Evolutionary conservation across 495 filamentous ascomycete genomes (phyloP).

Genomic region (Penicillium crystallinum): DNA sequence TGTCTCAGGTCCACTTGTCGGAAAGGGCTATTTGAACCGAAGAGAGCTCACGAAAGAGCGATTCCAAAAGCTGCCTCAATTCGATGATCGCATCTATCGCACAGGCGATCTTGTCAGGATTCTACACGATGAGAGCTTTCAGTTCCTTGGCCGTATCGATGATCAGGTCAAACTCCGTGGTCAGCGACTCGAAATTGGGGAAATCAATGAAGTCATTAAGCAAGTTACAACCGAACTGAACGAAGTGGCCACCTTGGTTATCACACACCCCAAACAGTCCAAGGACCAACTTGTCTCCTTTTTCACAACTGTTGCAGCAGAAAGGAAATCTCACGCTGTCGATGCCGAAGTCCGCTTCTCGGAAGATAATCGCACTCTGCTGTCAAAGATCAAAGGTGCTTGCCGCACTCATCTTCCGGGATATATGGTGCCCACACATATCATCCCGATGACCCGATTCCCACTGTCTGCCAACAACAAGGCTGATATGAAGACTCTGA

Average conservation of each 20-base stretch:
- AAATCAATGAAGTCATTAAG: conserved; percentile 57
- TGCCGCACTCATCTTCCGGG: conserved; percentile 42
- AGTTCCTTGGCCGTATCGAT: conserved; percentile 70
- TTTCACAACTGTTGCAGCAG: conserved; percentile 11
- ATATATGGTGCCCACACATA: conserved; percentile 52
- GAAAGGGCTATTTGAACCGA: conserved; percentile 79
- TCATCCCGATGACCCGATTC: conserved; percentile 40
- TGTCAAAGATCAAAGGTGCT: conserved; percentile 27
- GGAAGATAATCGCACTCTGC: conserved; percentile 5
- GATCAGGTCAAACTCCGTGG: conserved; percentile 78
- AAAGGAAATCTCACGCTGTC: conserved; percentile 11
- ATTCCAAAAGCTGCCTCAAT: conserved; percentile 33
- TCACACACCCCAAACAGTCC: conserved; percentile 39
- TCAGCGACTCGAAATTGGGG: conserved; percentile 69
- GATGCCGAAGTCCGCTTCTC: conserved; percentile 14
- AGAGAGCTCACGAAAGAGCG: conserved; percentile 46
- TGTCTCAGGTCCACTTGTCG: conserved; percentile 79
- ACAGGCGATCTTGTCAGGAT: conserved; percentile 47
- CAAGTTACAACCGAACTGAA: conserved; percentile 28
- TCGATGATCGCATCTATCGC: conserved; percentile 40
- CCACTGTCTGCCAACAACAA: conserved; percentile 43
- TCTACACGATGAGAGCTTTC: conserved; percentile 42
- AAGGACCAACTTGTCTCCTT: conserved; percentile 43
- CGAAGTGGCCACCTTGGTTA: conserved; percentile 38
- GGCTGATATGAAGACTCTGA: conserved; percentile 44